Base-by-base conservation (phyloP, 164 flowering plant species). In the Malania oleifera region DNA sequence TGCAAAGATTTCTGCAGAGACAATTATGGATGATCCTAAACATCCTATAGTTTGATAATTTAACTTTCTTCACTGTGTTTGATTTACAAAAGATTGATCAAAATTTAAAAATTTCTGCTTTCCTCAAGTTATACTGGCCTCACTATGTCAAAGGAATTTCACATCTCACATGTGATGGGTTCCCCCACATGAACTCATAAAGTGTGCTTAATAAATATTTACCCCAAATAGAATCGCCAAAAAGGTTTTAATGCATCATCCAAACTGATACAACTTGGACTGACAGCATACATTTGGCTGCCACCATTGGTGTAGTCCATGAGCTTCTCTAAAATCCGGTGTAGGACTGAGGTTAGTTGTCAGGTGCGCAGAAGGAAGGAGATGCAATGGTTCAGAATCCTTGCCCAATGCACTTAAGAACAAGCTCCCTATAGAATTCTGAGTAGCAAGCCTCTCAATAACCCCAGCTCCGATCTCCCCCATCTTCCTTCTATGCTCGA, bases 231-330 rank as follows among this genome's bases (percentile, higher is more conserved):
- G n/a, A n/a, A n/a, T n/a, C n/a, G n/a, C n/a, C n/a, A n/a, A n/a
- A n/a, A n/a, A n/a, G 67, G 27, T 35, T 48, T 63, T 26, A 11
- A 3, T 58, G 57, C 39, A 49, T 60, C 18, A 69, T 25, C 39
- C 50, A 29, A 47, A 64, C 39, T 57, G 66, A 22, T 68, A 45
- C 7, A 68, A 25, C 50, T 68, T 61, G 54, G 53, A 61, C 22
- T 68, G 52, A n/a, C 62, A 48, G 15, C 48, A 19, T 34, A 49
- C 27, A 59, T 73, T 48, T 8, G 53, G 64, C 22, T 28, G 26
- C 76, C 76, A 73, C 76, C 76, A 73, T 29, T 69, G 76, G 19
- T 57, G 55, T 17, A 69, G 57, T 19, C 73, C 73, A 58, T 73
- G 76, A 48, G 64, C 69, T 17, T 49, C 50, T 60, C 43, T 68